These are phyloP conservation scores for Sedum album DNA, from an alignment of 164 flowering plant species.

Conservation along the genomic window DNA sequence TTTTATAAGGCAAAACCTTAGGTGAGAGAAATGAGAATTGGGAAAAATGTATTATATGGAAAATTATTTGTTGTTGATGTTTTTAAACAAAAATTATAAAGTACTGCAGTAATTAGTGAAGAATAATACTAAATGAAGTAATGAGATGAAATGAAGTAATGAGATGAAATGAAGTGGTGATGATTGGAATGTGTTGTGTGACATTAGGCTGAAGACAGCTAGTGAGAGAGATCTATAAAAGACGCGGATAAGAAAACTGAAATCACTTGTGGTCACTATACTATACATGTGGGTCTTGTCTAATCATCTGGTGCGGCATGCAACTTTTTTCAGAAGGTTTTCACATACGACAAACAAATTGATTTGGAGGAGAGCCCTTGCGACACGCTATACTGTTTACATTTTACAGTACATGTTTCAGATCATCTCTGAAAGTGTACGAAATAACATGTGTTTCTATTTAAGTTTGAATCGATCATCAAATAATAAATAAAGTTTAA, in stretches of 20 bases:
- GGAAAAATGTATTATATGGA: not conserved
- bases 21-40: not conserved
- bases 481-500: no score
- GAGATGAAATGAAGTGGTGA: not conserved
- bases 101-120: no score
- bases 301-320: not conserved
- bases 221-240: not conserved
- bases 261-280: slow-evolving; percentile 1
- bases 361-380: not conserved
- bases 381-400: not conserved
- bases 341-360: not conserved
- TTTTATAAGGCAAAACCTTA: slow-evolving; percentile 1
- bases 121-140: not conserved
- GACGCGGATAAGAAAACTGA: slow-evolving; percentile 1
- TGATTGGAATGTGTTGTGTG: slow-evolving; percentile 2
- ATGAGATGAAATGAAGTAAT: not conserved
- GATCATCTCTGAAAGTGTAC: no score
- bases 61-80: not conserved
- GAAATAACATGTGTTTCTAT: no score
- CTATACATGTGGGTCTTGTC: not conserved
- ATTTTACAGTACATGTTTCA: no score
- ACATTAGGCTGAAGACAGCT: not conserved
- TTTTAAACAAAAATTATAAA: no score
- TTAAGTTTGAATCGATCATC: no score
- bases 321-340: slow-evolving; percentile 5